These are phyloP conservation scores for Capsella bursapastoris DNA, from an alignment of 345 rosid species.

Conservation along the genomic window DNA sequence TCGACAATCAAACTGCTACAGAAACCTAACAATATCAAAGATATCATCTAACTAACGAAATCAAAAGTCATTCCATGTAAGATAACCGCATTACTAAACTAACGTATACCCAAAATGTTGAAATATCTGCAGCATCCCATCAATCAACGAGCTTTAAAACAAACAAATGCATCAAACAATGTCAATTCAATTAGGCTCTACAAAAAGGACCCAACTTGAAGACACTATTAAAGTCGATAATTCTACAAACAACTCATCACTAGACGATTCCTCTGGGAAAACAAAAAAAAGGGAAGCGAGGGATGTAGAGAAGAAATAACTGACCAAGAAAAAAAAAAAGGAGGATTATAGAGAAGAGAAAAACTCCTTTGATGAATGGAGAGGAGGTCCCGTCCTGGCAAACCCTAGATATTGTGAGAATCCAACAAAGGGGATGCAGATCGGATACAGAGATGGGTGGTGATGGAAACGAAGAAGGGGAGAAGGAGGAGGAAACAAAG, in stretches of 20 bases:
- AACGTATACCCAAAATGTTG: background rate
- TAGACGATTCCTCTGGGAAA: background rate
- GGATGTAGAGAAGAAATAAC: constrained; percentile 14
- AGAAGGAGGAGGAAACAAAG: constrained; percentile 17
- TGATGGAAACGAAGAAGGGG: constrained; percentile 15
- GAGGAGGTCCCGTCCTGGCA: background rate
- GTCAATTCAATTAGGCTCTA: constrained; percentile 22
- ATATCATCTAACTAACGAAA: background rate
- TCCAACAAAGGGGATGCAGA: constrained; percentile 22
- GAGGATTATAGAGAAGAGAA: background rate
- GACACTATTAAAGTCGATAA: background rate
- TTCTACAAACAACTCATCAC: constrained; percentile 5
- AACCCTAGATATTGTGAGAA: constrained; percentile 46
- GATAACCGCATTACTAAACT: background rate
- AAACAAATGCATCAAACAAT: constrained; percentile 8
- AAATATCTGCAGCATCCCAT: background rate
- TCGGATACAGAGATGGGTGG: constrained; percentile 23
- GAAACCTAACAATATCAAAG: constrained; percentile 4
- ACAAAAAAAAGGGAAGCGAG: background rate
- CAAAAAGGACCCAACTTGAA: constrained; percentile 27
- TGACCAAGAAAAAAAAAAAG: constrained; percentile 2
- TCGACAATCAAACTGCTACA: constrained; percentile 12
- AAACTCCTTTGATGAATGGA: background rate
- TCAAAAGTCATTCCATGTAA: background rate
- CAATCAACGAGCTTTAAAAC: constrained; percentile 17